Base-by-base conservation (phyloP, 2,329 filamentous ascomycete genomes). In the Blastomyces percursus region DNA sequence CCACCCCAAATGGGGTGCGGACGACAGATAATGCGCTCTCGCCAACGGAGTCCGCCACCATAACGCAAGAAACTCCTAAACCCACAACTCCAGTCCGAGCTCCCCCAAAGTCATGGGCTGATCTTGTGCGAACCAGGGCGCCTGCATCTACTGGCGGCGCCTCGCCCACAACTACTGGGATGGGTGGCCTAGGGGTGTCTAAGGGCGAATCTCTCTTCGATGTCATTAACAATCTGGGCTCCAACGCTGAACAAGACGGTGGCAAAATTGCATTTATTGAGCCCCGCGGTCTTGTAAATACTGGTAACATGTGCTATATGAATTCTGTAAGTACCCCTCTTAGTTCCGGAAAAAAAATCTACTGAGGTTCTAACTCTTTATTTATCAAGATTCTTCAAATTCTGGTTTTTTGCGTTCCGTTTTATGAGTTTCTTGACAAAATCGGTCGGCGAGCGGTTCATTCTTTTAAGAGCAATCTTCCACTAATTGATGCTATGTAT, bases 261-360 rank as follows among this genome's bases (percentile, higher is more conserved):
- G 78, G 83, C 40, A 90, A 88, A 69, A 79, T 93, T 67, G 81
- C 88, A 21, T 96, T 96, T 71, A 82, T 99, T 59, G 91, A 97
- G 76, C 94, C 94, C 59, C 85, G 93, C 67, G 94, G 94, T 58
- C 83, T 99, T 71, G 89, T 96, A 68, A 99, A 99, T 77, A 95
- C 93, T 50, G 94, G 94, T 59, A 97, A 99, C 73, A 95, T 97
- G 90, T 99, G 94, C 77, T 99, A 99, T 78, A 97, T 99, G 94
- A 99, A 97, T 80, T 96, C 94, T 66, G 93, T 96, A 82, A 78
- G 90, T 79, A n/a, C 3, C 21, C 21, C 14, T 27, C 5, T 19
- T 51, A 24, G 4, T 7, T 14, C 40, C 19, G n/a, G n/a, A 9
- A 16, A 7, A 44, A 16, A 14, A 32, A 7, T 46, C 48, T 19